Evolutionary conservation across 208 protist species (phyloP).

Genomic region (Wallacemonas sp.): DNA sequence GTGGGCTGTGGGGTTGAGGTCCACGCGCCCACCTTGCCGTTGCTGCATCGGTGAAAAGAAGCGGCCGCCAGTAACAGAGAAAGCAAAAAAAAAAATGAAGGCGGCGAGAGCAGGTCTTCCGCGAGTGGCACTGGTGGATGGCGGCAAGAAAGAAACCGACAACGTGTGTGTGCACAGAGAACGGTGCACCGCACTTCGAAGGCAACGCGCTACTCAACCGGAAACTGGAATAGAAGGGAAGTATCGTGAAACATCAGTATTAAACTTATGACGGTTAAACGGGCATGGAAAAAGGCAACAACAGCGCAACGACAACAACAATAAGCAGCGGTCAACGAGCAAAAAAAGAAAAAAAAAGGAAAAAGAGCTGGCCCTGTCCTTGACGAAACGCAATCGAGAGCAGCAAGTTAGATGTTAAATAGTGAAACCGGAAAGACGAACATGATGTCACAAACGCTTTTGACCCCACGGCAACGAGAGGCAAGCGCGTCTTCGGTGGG

Average conservation of each 20-base stretch:
- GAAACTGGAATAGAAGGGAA: too few species aligned
- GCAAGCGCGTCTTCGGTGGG: too few species aligned
- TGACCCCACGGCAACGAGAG: too few species aligned
- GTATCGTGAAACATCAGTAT: background rate
- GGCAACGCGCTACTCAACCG: too few species aligned
- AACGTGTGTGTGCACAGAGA: too few species aligned
- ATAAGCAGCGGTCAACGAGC: background rate
- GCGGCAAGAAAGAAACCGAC: too few species aligned
- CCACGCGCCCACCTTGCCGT: too few species aligned
- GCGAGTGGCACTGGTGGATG: too few species aligned
- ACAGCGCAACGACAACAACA: background rate
- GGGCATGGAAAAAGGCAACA: background rate
- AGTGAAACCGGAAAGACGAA: background rate
- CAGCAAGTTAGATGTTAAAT: background rate
- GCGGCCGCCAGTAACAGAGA: background rate
- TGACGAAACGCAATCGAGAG: background rate
- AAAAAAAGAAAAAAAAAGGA: background rate
- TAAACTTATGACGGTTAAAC: background rate
- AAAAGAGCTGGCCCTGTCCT: background rate
- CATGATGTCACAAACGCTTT: too few species aligned
- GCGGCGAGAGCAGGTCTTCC: too few species aligned
- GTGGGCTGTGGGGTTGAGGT: background rate
- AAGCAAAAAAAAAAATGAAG: constrained; percentile 7
- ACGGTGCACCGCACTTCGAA: too few species aligned
- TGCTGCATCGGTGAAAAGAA: background rate